Evolutionary conservation across 306 rosid genomes (phyloP).

Genomic region (Fagus crenata): DNA sequence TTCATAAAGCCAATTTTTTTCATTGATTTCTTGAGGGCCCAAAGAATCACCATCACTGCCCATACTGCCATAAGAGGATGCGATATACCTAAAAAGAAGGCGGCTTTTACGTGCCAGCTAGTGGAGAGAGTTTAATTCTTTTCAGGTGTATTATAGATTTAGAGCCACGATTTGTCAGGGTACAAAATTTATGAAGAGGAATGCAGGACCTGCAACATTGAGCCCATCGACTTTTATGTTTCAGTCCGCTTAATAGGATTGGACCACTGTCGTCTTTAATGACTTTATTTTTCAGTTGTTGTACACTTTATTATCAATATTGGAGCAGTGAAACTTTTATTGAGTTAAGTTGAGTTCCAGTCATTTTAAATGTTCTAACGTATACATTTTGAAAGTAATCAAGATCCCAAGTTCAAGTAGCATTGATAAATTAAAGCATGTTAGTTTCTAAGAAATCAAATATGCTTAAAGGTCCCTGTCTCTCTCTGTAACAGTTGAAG

Average conservation of each 20-base stretch:
- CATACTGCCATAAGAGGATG: background rate
- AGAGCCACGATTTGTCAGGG: slow-evolving; percentile 41
- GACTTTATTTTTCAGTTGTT: background rate
- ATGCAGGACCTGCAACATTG: background rate
- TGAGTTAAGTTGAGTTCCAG: too few species aligned
- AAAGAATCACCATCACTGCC: background rate
- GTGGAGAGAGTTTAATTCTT: slow-evolving; percentile 27
- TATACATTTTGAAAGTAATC: too few species aligned
- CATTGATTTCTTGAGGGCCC: background rate
- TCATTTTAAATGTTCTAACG: too few species aligned
- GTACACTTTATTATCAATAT: background rate
- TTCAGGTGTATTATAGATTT: slow-evolving; percentile 26
- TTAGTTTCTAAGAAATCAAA: too few species aligned
- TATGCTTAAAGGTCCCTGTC: too few species aligned
- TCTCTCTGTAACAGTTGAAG: too few species aligned
- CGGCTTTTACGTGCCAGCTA: background rate
- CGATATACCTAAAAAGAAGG: background rate
- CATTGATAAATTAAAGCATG: too few species aligned
- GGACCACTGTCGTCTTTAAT: background rate
- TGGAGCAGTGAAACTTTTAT: background rate
- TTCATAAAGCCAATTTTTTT: background rate
- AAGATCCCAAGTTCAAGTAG: too few species aligned
- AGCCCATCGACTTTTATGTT: background rate
- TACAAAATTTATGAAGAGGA: slow-evolving; percentile 20
- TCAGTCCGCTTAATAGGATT: background rate